Evolutionary conservation across 306 rosid genomes (phyloP).

Genomic region (Neltuma alba): DNA sequence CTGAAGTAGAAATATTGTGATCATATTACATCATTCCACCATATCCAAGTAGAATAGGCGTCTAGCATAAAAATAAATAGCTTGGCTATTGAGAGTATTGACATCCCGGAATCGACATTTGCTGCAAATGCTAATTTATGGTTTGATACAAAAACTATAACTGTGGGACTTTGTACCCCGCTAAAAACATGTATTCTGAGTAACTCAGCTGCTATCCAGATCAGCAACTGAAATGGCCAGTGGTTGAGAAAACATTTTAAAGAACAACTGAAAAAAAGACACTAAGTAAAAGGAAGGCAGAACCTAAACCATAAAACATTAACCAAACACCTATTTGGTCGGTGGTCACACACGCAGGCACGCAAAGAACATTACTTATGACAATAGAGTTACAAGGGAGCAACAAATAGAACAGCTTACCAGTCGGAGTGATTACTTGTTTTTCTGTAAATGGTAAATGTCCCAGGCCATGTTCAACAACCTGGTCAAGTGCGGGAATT

Average conservation of each 20-base stretch:
- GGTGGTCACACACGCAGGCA: neutral
- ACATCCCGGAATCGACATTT: neutral
- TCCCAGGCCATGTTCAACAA: slow-evolving; percentile 98
- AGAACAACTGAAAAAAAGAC: neutral
- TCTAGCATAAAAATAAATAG: neutral
- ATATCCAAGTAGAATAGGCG: neutral
- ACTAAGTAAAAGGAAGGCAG: slow-evolving; percentile 1
- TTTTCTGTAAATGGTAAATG: slow-evolving; percentile 97
- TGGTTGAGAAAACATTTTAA: slow-evolving; percentile 21
- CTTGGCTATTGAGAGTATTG: neutral
- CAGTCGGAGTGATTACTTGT: slow-evolving; percentile 93
- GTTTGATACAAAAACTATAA: neutral
- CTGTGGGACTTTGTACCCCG: neutral
- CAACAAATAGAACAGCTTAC: slow-evolving; percentile 49
- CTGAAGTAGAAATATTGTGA: slow-evolving; percentile 2
- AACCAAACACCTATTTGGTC: neutral
- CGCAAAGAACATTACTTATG: neutral
- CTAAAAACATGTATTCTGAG: neutral
- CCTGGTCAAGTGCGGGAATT: slow-evolving; percentile 59
- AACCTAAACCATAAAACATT: neutral
- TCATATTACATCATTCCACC: slow-evolving; percentile 18
- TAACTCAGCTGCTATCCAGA: neutral
- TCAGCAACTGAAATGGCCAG: slow-evolving; percentile 15
- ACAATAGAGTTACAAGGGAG: neutral
- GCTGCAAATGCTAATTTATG: neutral